phyloP scores from a whole-genome alignment of 768 basidiomycete species.

The Pleurotus cornucopiae region DNA sequence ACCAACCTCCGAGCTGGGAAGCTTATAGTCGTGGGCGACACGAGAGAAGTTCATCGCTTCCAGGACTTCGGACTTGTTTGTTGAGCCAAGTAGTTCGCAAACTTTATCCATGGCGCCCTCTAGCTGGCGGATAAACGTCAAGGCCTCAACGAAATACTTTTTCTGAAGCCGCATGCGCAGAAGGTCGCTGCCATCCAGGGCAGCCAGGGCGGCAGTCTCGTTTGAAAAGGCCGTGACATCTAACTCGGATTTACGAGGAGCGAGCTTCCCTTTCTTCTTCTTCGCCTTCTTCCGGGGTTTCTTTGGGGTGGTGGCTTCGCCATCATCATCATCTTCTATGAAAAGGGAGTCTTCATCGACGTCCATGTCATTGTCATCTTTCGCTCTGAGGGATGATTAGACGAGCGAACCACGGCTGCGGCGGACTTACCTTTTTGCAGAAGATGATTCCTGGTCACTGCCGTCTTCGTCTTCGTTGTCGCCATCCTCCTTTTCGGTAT shows the following conservation, averaged over 20 bases:
- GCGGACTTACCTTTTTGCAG: constrained; percentile 25
- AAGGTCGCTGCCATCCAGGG: constrained; percentile 62
- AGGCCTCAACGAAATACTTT: constrained; percentile 82
- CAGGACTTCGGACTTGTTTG: constrained; percentile 76
- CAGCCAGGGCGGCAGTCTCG: constrained; percentile 69
- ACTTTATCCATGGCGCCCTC: constrained; percentile 67
- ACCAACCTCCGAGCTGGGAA: constrained; percentile 68
- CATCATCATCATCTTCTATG: constrained; percentile 34
- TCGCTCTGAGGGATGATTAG: constrained; percentile 18
- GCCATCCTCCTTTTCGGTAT: constrained; percentile 24
- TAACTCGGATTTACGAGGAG: constrained; percentile 64
- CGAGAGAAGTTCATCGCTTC: constrained; percentile 91
- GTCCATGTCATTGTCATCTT: constrained; percentile 35
- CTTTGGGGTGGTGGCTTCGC: constrained; percentile 14
- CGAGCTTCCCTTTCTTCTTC: constrained; percentile 41
- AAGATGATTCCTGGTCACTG: constrained; percentile 22
- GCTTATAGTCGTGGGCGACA: constrained; percentile 74
- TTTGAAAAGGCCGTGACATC: constrained; percentile 63
- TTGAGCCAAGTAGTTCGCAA: constrained; percentile 79
- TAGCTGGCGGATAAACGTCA: constrained; percentile 68
- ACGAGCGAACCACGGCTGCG: constrained; percentile 1
- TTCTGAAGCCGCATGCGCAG: constrained; percentile 68
- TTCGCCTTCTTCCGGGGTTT: constrained; percentile 23
- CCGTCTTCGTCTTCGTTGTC: constrained; percentile 20
- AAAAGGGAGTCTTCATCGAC: constrained; percentile 32